Evolutionary conservation across 1,284 basidiomycete species (phyloP).

Genomic region (Apiotrichum brassicae): DNA sequence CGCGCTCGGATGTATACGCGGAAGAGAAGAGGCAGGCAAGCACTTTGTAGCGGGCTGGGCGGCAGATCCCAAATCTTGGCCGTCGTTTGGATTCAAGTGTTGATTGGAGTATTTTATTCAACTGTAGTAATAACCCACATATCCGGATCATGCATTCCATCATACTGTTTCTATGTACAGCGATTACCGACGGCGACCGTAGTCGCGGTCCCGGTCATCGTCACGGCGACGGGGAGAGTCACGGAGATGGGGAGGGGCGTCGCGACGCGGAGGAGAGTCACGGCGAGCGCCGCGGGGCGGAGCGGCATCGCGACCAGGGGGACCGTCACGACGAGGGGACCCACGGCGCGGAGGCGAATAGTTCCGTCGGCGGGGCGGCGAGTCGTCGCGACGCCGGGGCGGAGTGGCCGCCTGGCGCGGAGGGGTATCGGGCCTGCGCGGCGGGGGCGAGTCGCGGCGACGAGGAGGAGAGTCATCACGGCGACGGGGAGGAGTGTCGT

Average conservation of each 20-base stretch:
- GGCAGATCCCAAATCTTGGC: neutral
- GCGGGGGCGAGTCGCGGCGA: constrained; percentile 9
- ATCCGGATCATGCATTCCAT: no score
- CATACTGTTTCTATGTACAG: no score
- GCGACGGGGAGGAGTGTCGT: constrained; percentile 13
- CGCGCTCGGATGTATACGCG: neutral
- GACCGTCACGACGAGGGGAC: neutral
- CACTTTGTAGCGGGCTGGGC: neutral
- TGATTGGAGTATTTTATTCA: neutral
- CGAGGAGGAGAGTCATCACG: constrained; percentile 12
- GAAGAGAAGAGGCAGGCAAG: neutral
- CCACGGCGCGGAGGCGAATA: constrained; percentile 5
- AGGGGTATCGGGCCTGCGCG: constrained; percentile 1
- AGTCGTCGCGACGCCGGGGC: constrained; percentile 10
- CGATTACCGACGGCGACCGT: constrained; percentile 2
- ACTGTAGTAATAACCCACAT: no score
- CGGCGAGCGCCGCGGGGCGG: no score
- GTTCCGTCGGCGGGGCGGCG: constrained; percentile 3
- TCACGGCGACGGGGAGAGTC: constrained; percentile 2
- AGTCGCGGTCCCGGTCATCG: constrained; percentile 6
- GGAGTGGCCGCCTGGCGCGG: constrained; percentile 11
- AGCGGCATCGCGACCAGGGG: no score
- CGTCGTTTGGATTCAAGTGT: neutral
- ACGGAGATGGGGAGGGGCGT: constrained; percentile 11
- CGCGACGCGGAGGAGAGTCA: constrained; percentile 1